Evolutionary conservation across 805 yeast genomes (phyloP).

Genomic region (Phaffomyces opuntiae): DNA sequence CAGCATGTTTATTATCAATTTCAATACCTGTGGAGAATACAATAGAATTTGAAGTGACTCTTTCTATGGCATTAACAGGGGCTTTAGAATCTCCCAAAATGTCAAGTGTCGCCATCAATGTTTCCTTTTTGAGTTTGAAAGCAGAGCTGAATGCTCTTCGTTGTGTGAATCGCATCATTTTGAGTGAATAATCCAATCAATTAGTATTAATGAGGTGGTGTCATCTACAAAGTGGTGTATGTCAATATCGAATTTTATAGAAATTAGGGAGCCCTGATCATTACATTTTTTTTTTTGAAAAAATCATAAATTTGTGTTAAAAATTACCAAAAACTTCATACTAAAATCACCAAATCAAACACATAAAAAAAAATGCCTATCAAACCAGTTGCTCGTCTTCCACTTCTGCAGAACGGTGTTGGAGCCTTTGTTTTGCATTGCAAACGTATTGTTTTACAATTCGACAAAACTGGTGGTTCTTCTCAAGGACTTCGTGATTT

Average conservation of each 20-base stretch:
- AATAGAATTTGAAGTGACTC: constrained; percentile 48
- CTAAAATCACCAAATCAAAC: too few species aligned
- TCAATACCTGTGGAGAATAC: constrained; percentile 45
- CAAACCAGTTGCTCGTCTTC: constrained; percentile 49
- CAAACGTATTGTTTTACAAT: constrained; percentile 64
- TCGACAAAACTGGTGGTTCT: constrained; percentile 95
- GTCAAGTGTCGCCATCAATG: constrained; percentile 33
- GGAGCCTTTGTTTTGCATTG: constrained; percentile 74
- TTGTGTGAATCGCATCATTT: not conserved
- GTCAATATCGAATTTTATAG: too few species aligned
- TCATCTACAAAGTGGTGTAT: too few species aligned
- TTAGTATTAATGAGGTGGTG: too few species aligned
- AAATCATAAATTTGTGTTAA: too few species aligned
- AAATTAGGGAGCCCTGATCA: not conserved
- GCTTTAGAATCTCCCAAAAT: constrained; percentile 35
- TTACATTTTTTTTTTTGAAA: not conserved
- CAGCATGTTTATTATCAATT: constrained; percentile 40
- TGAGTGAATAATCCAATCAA: too few species aligned
- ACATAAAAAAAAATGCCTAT: constrained; percentile 38
- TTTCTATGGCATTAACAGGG: constrained; percentile 45
- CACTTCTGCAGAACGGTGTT: constrained; percentile 67
- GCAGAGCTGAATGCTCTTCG: constrained; percentile 3
- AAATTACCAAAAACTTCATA: too few species aligned
- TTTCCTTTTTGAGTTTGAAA: constrained; percentile 2
- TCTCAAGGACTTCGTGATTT: constrained; percentile 77